These are phyloP conservation scores for Eleusine coracana DNA, from an alignment of 176 grass and related monocot genomes.

Conservation along the genomic window DNA sequence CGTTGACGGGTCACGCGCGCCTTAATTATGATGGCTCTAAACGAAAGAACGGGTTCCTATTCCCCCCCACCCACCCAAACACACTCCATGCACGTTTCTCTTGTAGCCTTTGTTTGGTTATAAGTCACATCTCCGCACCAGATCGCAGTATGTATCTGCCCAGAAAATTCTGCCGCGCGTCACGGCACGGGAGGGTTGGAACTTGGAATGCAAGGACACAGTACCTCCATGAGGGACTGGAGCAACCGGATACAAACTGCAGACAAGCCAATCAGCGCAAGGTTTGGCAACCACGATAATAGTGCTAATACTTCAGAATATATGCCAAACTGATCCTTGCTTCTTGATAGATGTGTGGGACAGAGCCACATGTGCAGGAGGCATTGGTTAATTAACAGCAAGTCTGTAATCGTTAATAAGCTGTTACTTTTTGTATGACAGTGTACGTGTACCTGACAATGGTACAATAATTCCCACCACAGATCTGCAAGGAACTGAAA, in stretches of 20 bases:
- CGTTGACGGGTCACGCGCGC: not conserved
- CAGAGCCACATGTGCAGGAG: not conserved
- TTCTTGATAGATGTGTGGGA: too few species aligned
- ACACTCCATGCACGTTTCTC: not conserved
- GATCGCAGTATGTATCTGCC: not conserved
- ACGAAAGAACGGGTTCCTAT: not conserved
- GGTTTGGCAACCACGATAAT: not conserved
- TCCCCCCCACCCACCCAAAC: too few species aligned
- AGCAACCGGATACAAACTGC: not conserved
- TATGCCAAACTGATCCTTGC: not conserved
- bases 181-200: not conserved
- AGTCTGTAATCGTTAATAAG: not conserved
- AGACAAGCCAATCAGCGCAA: not conserved
- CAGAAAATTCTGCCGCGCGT: constrained; percentile 10
- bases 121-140: constrained; percentile 5
- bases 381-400: not conserved
- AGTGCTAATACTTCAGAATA: not conserved
- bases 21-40: constrained; percentile 3
- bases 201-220: not conserved
- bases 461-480: not conserved
- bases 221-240: not conserved
- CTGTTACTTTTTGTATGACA: not conserved
- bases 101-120: constrained; percentile 17
- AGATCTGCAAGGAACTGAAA: not conserved
- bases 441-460: not conserved